Evolutionary conservation across 805 yeast genomes (phyloP).

Genomic region (Metschnikowia proteae): DNA sequence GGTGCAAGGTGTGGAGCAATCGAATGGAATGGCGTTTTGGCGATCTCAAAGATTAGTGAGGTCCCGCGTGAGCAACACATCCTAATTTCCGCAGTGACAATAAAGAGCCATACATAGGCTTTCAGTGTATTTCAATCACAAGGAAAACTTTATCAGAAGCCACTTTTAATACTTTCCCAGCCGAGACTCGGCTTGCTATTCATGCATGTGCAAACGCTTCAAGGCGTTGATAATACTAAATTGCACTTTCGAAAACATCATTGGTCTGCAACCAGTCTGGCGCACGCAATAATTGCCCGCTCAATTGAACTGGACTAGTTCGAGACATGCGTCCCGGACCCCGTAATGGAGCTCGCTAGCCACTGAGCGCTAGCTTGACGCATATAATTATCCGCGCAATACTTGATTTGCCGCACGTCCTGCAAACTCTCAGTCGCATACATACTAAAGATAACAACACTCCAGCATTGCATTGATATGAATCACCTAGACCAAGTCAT

Average conservation of each 20-base stretch:
- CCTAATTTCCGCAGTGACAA: neutral
- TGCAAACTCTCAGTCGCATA: neutral
- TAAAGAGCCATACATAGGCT: neutral
- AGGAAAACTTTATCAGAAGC: neutral
- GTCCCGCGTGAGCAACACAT: slow-evolving; percentile 1
- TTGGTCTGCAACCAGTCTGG: too few species aligned
- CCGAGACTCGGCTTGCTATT: neutral
- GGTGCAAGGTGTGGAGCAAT: neutral
- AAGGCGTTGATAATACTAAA: neutral
- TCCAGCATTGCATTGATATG: slow-evolving; percentile 8
- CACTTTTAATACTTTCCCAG: neutral
- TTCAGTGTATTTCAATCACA: too few species aligned
- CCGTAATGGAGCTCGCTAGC: neutral
- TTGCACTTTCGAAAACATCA: neutral
- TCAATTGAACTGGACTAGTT: too few species aligned
- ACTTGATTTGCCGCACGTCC: slow-evolving; percentile 1
- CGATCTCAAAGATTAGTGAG: neutral
- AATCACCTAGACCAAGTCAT: slow-evolving; percentile 15
- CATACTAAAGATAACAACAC: neutral
- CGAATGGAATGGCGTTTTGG: neutral
- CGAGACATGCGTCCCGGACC: too few species aligned
- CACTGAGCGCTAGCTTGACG: neutral
- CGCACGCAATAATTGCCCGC: too few species aligned
- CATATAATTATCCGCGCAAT: neutral
- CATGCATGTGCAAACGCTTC: neutral